Conservation (phyloP, 1,284 basidiomycete species). For the Ganoderma meredithae region DNA sequence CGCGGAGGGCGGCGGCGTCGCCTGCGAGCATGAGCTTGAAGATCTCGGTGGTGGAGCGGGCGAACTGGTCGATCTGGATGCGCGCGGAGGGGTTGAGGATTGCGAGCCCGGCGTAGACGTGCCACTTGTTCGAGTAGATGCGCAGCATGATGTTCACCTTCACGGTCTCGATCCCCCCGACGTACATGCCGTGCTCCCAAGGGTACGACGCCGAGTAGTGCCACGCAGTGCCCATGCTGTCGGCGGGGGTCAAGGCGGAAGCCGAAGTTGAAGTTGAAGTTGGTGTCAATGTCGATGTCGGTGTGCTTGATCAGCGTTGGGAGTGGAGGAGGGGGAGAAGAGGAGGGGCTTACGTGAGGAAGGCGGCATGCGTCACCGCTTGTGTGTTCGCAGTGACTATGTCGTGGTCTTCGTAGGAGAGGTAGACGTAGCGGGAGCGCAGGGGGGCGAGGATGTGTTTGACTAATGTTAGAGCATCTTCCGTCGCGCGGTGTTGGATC, state of each 20-base stretch:
- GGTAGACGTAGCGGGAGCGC: conserved; percentile 87
- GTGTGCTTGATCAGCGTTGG: conserved; percentile 1
- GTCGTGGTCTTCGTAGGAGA: conserved; percentile 97
- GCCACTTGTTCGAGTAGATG: conserved; percentile 98
- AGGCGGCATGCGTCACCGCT: conserved; percentile 97
- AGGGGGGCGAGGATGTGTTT: conserved; percentile 89
- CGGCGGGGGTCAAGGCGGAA: neutral
- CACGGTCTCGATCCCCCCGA: conserved; percentile 98
- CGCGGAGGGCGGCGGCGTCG: conserved; percentile 68
- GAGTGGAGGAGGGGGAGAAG: neutral
- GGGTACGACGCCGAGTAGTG: conserved; percentile 82
- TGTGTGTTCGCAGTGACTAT: conserved; percentile 97
- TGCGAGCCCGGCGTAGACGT: conserved; percentile 98
- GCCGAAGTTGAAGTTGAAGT: too few relatives aligned
- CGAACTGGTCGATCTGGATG: conserved; percentile 90
- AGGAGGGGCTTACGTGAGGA: conserved; percentile 75
- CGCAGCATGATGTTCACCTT: conserved; percentile 98
- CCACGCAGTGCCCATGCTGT: conserved; percentile 98
- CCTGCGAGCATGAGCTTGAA: conserved; percentile 97
- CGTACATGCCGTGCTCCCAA: conserved; percentile 95
- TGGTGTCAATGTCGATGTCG: neutral
- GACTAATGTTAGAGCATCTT: conserved; percentile 79
- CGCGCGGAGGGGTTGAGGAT: conserved; percentile 95
- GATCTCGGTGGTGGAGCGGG: conserved; percentile 85
- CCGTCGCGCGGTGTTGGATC: conserved; percentile 87